Evolutionary conservation across 305 asterid species (phyloP).

Genomic region (Stenogyne calaminthoides): DNA sequence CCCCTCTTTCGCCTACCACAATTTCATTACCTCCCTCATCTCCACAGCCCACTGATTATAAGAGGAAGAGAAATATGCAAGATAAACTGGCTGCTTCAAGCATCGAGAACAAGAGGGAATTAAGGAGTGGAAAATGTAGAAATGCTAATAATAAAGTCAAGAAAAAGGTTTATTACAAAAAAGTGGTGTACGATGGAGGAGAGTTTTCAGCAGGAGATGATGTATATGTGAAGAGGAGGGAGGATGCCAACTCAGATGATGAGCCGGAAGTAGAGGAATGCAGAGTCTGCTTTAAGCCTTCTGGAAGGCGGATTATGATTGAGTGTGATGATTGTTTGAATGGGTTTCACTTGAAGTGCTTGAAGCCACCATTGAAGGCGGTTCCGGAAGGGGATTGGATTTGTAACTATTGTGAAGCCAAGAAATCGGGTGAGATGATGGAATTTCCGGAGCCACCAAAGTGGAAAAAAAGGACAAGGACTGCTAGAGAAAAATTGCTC

Average conservation of each 20-base stretch:
- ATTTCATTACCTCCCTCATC: conserved; percentile 46
- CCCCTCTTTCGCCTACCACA: conserved; percentile 32
- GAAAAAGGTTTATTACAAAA: conserved; percentile 65
- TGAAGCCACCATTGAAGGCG: conserved; percentile 73
- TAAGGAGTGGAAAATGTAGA: conserved; percentile 30
- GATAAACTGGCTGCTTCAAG: conserved; percentile 10
- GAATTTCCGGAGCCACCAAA: conserved; percentile 60
- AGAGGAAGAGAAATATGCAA: conserved; percentile 23
- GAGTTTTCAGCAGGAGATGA: conserved; percentile 77
- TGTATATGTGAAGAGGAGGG: conserved; percentile 83
- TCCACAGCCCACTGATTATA: conserved; percentile 54
- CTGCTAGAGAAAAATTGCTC: conserved; percentile 85
- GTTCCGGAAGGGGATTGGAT: conserved; percentile 98
- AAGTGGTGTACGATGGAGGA: conserved; percentile 70
- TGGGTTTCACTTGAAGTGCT: conserved; percentile 90
- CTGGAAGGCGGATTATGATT: conserved; percentile 68
- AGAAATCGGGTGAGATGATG: conserved; percentile 51
- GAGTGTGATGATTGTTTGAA: conserved; percentile 96
- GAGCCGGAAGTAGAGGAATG: conserved; percentile 91
- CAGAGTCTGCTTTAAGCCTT: conserved; percentile 72
- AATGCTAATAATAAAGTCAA: conserved; percentile 28
- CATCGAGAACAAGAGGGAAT: conserved; percentile 28
- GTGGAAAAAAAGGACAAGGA: conserved; percentile 78
- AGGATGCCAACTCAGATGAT: conserved; percentile 58
- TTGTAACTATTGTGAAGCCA: conserved; percentile 68